Conservation (phyloP, 2,329 filamentous ascomycete genomes). For the Penicillium brasilianum region DNA sequence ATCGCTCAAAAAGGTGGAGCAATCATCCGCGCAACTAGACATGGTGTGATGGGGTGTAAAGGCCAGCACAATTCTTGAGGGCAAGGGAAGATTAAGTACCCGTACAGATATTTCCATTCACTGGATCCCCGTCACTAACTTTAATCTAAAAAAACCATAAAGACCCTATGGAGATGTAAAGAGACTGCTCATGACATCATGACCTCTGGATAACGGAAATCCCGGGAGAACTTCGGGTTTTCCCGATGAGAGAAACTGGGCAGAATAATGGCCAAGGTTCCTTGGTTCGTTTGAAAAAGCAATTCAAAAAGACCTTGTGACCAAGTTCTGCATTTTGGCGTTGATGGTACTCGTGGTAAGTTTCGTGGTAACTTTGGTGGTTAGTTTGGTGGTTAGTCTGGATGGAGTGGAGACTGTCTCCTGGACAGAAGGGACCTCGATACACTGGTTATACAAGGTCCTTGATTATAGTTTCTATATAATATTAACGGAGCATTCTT, state of each 20-base stretch:
- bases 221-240: background rate
- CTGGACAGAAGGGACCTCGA: background rate
- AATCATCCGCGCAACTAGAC: constrained; percentile 6
- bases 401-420: background rate
- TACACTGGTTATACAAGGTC: background rate
- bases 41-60: background rate
- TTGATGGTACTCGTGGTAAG: background rate
- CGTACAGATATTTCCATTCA: background rate
- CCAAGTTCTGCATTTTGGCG: background rate
- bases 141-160: too few species aligned
- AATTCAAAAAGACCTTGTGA: background rate
- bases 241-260: too few species aligned
- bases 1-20: constrained; percentile 17
- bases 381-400: background rate
- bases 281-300: background rate
- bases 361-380: background rate
- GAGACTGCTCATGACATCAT: constrained; percentile 8
- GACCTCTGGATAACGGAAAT: background rate
- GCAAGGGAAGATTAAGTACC: background rate
- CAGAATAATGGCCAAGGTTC: background rate
- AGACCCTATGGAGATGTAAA: background rate
- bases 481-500: background rate
- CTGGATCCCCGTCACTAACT: background rate
- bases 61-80: background rate
- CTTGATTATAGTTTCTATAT: background rate